Evolutionary conservation across 352 stramenopile genomes (phyloP), one percentile per base, ranked within the genome.

Genomic region (Phytophthora uliginosa): DNA sequence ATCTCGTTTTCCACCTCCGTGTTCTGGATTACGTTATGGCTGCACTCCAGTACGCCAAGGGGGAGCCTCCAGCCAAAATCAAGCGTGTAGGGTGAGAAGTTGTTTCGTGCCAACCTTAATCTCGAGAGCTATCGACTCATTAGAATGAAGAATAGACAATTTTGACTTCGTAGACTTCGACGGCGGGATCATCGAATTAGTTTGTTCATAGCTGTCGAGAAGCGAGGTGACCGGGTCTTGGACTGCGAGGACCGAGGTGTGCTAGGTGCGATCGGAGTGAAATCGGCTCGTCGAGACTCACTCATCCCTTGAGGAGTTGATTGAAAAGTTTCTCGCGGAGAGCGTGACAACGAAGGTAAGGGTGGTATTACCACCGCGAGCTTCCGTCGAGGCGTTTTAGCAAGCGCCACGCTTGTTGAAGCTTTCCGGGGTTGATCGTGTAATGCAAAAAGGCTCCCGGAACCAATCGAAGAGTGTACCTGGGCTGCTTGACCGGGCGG

Each of bases 1-100:
- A 89, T 45, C 79, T 96, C 28, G 61, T 84, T 10, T 78, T 94
- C 34, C 83, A 85, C 51, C 70, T 95, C 31, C 78, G 71, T 10
- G 63, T 94, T 7, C 63, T 93, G 52, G 84, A 96, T 63, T 90
- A 85, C 54, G 26, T 79, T 9, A 71, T 93, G 62, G 59, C 71
- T 26, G 55, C 78, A 50, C 47, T 92, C 18, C 82, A 94, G 56
- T 79, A 70, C 9, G 18, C 63, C 0, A 78, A 57, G 15, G 76
- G 84, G 4, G 73, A 81, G 45, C 26, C 82, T 48, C 50, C 66
- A 8, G 58, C 68, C 17, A 80, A 89, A 69, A 64, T 85, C 28
- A 88, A 91, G 62, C 71, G 63, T n/a, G 63, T 72, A 22, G 67
- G 74, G 7, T 84, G 60, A 48, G n/a, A 63, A 51, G 13, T 4